These are phyloP conservation scores for Apophysomyces sp. DNA, from an alignment of 371 early-diverging fungal species.

Conservation along the genomic window DNA sequence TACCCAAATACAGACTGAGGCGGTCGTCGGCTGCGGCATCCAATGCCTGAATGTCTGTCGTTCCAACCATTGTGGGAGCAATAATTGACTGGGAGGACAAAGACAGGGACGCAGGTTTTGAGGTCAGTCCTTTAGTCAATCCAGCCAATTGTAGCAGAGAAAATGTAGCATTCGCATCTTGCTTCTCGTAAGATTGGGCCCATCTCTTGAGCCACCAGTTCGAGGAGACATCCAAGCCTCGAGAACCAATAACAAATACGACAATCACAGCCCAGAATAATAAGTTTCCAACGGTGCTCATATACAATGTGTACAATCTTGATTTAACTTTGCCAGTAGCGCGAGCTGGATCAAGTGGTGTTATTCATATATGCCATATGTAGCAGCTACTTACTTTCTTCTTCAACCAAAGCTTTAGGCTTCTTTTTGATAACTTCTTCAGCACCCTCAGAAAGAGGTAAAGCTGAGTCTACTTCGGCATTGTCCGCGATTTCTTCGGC, in stretches of 20 bases:
- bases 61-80: background rate
- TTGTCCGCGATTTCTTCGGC: background rate
- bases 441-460: background rate
- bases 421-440: background rate
- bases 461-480: background rate
- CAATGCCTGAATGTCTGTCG: background rate
- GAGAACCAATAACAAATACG: slow-evolving; percentile 25
- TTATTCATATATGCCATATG: background rate
- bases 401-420: slow-evolving; percentile 34
- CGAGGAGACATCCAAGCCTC: slow-evolving; percentile 36
- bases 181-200: slow-evolving; percentile 29
- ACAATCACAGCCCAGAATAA: slow-evolving; percentile 34
- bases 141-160: too few relatives aligned
- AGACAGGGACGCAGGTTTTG: too few relatives aligned
- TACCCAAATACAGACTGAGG: slow-evolving; percentile 32
- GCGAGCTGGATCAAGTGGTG: slow-evolving; percentile 25
- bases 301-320: slow-evolving; percentile 37
- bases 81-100: background rate
- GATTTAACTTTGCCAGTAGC: slow-evolving; percentile 54
- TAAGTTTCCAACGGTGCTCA: slow-evolving; percentile 33
- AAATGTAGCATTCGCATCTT: background rate
- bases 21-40: background rate
- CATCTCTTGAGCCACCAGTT: slow-evolving; percentile 44
- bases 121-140: too few relatives aligned
- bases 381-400: slow-evolving; percentile 24